Evolutionary conservation across 169 alveolate genomes (phyloP), one percentile per base, ranked within the genome.

Genomic region (Plasmodium yoelii): DNA sequence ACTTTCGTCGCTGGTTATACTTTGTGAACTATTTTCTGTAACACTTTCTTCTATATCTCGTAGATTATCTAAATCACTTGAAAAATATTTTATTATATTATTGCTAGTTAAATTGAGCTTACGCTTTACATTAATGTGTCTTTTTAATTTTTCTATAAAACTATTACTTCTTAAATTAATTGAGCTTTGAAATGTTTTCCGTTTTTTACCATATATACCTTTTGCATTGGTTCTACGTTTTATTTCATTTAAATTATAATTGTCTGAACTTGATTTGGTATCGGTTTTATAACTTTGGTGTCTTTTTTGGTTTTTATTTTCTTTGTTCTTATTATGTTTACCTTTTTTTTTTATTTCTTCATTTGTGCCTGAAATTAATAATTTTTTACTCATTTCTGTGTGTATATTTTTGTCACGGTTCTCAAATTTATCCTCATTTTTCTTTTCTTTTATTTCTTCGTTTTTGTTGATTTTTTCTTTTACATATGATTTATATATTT

Each of bases 121-220:
- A 26, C 88, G 77, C 19, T 75, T 75, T 5, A 65, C 57, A 15
- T 55, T 74, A 63, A 63, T 44, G 7, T 49, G 2, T 6, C 65
- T 63, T 75, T n/a, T 64, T 51, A 75, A n/a, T 55, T 56, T 75
- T 19, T 75, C 71, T 47, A 55, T 61, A 42, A 73, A 51, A 46
- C 87, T 73, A 42, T 26, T 53, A 64, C 87, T 73, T 73, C 18
- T 28, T 19, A 13, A 28, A 42, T 47, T 57, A 57, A n/a, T 57
- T 19, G 65, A 19, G 13, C 65, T 15, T 15, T 57, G n/a, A 57
- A 57, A 57, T 19, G 1, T 8, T 57, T 19, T 57, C 8, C 19
- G 34, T 13, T 18, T 57, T 57, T 57, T 57, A 8, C 19, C 65
- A 57, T 57, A n/a, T 57, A 18, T 4, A 6, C 42, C 42, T 34